Conservation (phyloP, 2,329 filamentous ascomycete species). For the Coccinonectria pachysandricola region DNA sequence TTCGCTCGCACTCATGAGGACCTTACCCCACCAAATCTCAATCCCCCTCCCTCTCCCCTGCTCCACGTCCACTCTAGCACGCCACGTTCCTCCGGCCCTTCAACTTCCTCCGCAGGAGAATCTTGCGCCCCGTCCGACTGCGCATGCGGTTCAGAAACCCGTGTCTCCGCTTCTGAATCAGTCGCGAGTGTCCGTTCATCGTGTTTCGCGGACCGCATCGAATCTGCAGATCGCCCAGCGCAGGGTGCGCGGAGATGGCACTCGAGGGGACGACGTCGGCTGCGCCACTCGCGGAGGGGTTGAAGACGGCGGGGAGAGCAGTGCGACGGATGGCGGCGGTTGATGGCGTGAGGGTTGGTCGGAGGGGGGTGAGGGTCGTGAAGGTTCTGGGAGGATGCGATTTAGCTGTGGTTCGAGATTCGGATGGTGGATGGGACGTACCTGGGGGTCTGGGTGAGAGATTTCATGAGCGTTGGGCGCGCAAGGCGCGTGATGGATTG, state of each 20-base stretch:
- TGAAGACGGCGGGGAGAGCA: conserved; percentile 21
- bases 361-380: conserved; percentile 39
- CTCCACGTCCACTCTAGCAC: conserved; percentile 5
- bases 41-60: neutral
- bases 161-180: conserved; percentile 49
- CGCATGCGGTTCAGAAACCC: conserved; percentile 44
- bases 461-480: conserved; percentile 18
- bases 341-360: conserved; percentile 32
- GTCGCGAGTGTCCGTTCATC: conserved; percentile 42
- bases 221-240: conserved; percentile 40
- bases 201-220: conserved; percentile 50
- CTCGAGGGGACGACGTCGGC: conserved; percentile 36
- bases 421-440: conserved; percentile 4
- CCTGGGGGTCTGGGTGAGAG: conserved; percentile 16
- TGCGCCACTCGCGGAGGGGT: conserved; percentile 16
- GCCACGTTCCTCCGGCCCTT: conserved; percentile 39
- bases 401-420: conserved; percentile 4
- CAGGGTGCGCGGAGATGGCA: conserved; percentile 42
- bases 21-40: neutral
- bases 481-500: conserved; percentile 21
- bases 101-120: conserved; percentile 37
- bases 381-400: conserved; percentile 28
- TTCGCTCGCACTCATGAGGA: too few species aligned
- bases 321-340: conserved; percentile 22
- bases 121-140: conserved; percentile 42